Evolutionary conservation across 345 rosid species (phyloP).

Genomic region (Limnanthes douglasii): DNA sequence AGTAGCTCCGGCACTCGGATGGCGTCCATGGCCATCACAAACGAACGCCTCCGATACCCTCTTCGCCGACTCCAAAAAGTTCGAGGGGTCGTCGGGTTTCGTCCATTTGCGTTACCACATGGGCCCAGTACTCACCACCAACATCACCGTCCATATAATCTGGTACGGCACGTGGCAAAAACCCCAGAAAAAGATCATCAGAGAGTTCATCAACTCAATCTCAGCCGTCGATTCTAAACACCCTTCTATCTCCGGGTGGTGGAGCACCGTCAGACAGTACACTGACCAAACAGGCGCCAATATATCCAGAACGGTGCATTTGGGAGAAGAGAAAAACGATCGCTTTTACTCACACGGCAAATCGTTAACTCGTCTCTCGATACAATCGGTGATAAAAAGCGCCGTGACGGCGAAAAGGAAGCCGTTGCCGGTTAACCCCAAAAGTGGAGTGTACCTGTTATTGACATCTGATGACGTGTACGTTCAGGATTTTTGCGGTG

Average conservation of each 20-base stretch:
- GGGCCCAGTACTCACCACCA: constrained; percentile 87
- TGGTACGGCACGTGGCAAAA: constrained; percentile 88
- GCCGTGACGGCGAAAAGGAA: constrained; percentile 53
- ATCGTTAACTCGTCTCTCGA: constrained; percentile 54
- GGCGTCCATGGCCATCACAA: constrained; percentile 69
- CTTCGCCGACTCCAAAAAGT: constrained; percentile 51
- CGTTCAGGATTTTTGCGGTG: constrained; percentile 92
- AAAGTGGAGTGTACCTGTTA: constrained; percentile 61
- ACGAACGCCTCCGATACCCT: constrained; percentile 38
- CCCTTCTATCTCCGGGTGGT: constrained; percentile 90
- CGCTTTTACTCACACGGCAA: constrained; percentile 90
- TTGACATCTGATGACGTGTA: constrained; percentile 80
- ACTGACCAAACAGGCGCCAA: constrained; percentile 78
- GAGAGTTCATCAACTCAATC: constrained; percentile 75
- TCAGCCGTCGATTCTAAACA: constrained; percentile 33
- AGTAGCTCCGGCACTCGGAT: constrained; percentile 18
- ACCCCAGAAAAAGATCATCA: constrained; percentile 67
- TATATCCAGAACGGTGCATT: constrained; percentile 32
- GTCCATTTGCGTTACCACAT: constrained; percentile 75
- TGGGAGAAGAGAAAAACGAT: constrained; percentile 83
- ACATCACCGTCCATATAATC: constrained; percentile 75
- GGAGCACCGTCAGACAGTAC: constrained; percentile 79
- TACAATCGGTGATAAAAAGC: constrained; percentile 76
- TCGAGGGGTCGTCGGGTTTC: constrained; percentile 89
- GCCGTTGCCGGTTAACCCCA: constrained; percentile 64